Evolutionary conservation across 495 filamentous ascomycete genomes (phyloP), one percentile per base, ranked within the genome.

Genomic region (Coniosporium apollinis): DNA sequence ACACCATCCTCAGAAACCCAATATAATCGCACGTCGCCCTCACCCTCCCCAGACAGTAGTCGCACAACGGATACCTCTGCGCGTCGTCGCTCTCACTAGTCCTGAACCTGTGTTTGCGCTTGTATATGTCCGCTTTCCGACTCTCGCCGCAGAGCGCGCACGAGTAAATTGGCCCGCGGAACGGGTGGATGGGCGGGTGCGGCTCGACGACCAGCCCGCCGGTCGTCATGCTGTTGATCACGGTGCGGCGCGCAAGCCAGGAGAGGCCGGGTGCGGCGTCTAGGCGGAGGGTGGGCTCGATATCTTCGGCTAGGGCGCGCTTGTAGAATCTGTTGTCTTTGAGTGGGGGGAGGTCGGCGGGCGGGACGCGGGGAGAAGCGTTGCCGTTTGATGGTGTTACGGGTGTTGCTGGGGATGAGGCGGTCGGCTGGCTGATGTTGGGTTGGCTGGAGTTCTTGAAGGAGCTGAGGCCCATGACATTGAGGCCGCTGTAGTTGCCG

Each of bases 241-340:
- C 83, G 18, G 74, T 78, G 30, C 89, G 73, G 19, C 86, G 75
- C 17, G 81, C 82, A 17, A 96, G 69, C 82, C 86, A 97, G 15
- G 83, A 91, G 24, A 97, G 72, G 0, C 86, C 85, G 1, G 89
- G 87, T 0, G 89, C 82, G 4, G 68, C 66, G 56, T 97, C 89
- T 3, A 96, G 68, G 26, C 89, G 71, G 14, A 97, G 58, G 0
- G 89, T 92, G 2, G 89, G 89, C 56, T 97, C 89, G 36, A 97
- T 79, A 56, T 96, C 89, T 53, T 97, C 89, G 34, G 70, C 62
- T 9, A 94, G 55, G 4, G 68, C 71, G 15, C 89, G 73, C 56
- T 97, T 97, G 57, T 85, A 97, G 54, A 94, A 96, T 41, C 77
- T 79, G 3, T 79, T 83, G 36, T 94, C 89, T 48, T 92, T 92